Evolutionary conservation across 257 asterid species (phyloP).

Genomic region (Plantago elongata): DNA sequence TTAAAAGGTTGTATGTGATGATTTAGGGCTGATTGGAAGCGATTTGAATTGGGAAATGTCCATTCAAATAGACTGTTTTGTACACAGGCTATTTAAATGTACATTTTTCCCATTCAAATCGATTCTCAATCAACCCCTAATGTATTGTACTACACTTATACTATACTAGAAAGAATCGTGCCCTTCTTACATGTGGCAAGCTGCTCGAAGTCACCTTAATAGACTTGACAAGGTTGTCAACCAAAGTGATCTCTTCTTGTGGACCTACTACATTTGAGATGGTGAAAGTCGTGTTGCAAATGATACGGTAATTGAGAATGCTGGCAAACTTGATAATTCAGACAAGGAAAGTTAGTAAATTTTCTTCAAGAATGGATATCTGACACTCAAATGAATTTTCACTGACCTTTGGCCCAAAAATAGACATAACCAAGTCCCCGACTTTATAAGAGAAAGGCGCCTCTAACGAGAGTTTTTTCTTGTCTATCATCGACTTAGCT

Average conservation of each 20-base stretch:
- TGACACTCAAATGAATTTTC: too few relatives aligned
- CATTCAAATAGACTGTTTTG: too few relatives aligned
- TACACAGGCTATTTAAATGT: too few relatives aligned
- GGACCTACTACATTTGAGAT: constrained; percentile 80
- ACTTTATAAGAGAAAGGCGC: constrained; percentile 57
- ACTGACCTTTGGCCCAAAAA: constrained; percentile 45
- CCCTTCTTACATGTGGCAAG: constrained; percentile 64
- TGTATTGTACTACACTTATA: too few relatives aligned
- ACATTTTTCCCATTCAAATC: too few relatives aligned
- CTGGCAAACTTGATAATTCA: constrained; percentile 36
- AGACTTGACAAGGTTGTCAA: constrained; percentile 51
- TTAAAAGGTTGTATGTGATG: too few relatives aligned
- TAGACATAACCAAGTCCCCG: constrained; percentile 33
- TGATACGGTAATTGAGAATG: constrained; percentile 53
- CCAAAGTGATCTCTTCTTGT: constrained; percentile 49
- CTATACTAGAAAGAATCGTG: too few relatives aligned
- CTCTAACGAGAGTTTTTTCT: constrained; percentile 71
- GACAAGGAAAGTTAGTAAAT: not conserved
- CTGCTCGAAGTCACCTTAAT: constrained; percentile 50
- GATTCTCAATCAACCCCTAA: too few relatives aligned
- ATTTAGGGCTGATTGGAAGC: too few relatives aligned
- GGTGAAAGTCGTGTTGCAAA: constrained; percentile 73
- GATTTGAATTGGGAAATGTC: too few relatives aligned
- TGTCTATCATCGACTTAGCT: constrained; percentile 72
- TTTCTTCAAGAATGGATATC: too few relatives aligned